phyloP scores from a whole-genome alignment of 1,139 yeast species.

The Geotrichum fermentans region DNA sequence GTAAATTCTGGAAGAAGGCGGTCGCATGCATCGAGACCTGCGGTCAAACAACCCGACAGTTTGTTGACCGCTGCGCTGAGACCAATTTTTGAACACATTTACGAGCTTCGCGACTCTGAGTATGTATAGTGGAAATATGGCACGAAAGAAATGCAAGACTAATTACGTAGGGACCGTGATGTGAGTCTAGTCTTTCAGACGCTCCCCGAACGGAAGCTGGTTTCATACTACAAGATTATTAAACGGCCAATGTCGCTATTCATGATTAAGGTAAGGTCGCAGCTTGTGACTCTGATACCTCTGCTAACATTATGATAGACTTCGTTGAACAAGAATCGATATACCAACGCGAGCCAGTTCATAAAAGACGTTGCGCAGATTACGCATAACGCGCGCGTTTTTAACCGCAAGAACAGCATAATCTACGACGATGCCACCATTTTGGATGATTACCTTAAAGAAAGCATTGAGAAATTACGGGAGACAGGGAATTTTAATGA shows the following conservation, averaged over 20 bases:
- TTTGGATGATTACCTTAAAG: constrained; percentile 57
- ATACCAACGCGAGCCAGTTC: constrained; percentile 61
- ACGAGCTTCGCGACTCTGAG: constrained; percentile 31
- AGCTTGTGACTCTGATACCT: neutral
- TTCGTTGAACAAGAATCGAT: constrained; percentile 50
- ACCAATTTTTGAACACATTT: constrained; percentile 35
- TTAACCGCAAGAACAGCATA: constrained; percentile 63
- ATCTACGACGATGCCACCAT: constrained; percentile 69
- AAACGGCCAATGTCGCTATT: constrained; percentile 47
- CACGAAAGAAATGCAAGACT: no score
- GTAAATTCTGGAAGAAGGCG: no score
- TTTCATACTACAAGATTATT: constrained; percentile 47
- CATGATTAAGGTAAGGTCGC: constrained; percentile 37
- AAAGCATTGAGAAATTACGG: constrained; percentile 51
- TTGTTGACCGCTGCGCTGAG: constrained; percentile 17
- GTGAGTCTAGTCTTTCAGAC: constrained; percentile 43
- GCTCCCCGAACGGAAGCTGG: constrained; percentile 43
- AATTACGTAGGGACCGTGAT: constrained; percentile 28
- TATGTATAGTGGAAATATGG: no score
- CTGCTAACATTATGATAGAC: constrained; percentile 18
- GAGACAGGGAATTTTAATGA: constrained; percentile 41
- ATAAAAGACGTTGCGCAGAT: constrained; percentile 75
- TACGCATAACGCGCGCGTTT: constrained; percentile 83
- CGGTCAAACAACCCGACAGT: constrained; percentile 17
- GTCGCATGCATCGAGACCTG: no score